Evolutionary conservation across 805 yeast species (phyloP).

Genomic region (Yarrowia sp.): DNA sequence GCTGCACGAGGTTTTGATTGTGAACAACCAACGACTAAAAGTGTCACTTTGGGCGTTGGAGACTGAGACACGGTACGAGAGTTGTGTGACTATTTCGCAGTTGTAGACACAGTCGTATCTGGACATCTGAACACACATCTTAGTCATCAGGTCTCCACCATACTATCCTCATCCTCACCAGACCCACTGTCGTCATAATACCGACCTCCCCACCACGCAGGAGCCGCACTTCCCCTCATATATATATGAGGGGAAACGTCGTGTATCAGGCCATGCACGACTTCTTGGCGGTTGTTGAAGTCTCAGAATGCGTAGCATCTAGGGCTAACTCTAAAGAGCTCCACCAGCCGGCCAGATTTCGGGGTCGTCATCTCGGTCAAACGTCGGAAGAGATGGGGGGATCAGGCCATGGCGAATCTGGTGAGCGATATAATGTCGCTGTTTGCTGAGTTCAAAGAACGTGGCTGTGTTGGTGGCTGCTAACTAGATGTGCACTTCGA

Average conservation of each 20-base stretch:
- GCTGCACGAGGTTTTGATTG: not conserved
- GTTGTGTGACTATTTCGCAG: not conserved
- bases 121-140: too few species aligned
- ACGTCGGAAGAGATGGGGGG: not conserved
- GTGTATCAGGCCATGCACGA: conserved; percentile 2
- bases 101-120: too few species aligned
- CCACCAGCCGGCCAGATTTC: not conserved
- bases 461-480: too few species aligned
- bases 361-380: not conserved
- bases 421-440: not conserved
- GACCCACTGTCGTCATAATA: too few species aligned
- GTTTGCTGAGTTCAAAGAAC: too few species aligned
- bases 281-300: not conserved
- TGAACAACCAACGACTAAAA: not conserved
- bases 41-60: too few species aligned
- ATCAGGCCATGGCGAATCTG: not conserved
- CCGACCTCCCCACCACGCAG: conserved; percentile 7
- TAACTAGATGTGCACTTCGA: too few species aligned
- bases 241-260: conserved; percentile 10
- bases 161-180: too few species aligned
- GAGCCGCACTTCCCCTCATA: conserved; percentile 24
- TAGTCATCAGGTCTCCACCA: too few species aligned
- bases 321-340: not conserved
- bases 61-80: too few species aligned
- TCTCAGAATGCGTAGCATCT: not conserved